A percentile compares a stretch with the other conserved stretches of the same genome.
Evolutionary conservation across 2,329 filamentous ascomycete genomes (phyloP).

Genomic region (Talaromyces sp.): DNA sequence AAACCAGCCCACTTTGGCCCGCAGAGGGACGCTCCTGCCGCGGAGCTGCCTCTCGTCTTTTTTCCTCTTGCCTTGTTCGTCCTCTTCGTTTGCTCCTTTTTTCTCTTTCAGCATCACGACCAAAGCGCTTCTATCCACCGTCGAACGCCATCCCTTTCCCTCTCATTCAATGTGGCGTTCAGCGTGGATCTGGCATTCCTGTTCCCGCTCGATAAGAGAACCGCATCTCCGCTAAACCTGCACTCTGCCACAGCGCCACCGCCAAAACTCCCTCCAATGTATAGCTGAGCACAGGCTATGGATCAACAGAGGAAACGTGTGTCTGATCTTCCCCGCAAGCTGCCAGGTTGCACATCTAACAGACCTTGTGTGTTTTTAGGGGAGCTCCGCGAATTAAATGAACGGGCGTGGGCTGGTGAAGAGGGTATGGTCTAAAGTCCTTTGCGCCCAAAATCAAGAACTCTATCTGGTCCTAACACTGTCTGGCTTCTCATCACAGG

Average conservation of each 20-base stretch:
- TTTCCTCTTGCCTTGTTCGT: background rate
- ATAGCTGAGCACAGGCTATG: slow-evolving; percentile 31
- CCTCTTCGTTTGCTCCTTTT: background rate
- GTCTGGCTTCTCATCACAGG: slow-evolving; percentile 46
- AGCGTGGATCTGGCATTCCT: slow-evolving; percentile 28
- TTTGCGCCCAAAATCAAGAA: slow-evolving; percentile 6
- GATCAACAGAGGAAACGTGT: slow-evolving; percentile 48
- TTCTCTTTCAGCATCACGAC: background rate
- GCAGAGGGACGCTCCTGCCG: background rate
- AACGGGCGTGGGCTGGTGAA: slow-evolving; percentile 82
- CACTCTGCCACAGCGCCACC: slow-evolving; percentile 7
- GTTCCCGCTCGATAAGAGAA: slow-evolving; percentile 30
- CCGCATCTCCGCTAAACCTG: slow-evolving; percentile 26
- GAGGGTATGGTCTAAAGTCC: slow-evolving; percentile 54
- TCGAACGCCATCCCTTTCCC: background rate
- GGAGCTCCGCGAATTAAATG: slow-evolving; percentile 85
- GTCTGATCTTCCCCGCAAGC: slow-evolving; percentile 13
- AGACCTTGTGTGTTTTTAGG: slow-evolving; percentile 47
- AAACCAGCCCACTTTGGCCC: slow-evolving; percentile 1
- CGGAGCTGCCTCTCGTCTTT: background rate
- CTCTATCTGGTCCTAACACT: slow-evolving; percentile 18
- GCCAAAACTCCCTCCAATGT: slow-evolving; percentile 10
- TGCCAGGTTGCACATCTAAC: background rate
- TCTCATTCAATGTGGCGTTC: slow-evolving; percentile 32
- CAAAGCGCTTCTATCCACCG: background rate